A percentile compares a stretch with the other conserved stretches of the same genome.
Evolutionary conservation across 192 early-diverging fungal genomes (phyloP).

Genomic region (Umbelopsis ramanniana): DNA sequence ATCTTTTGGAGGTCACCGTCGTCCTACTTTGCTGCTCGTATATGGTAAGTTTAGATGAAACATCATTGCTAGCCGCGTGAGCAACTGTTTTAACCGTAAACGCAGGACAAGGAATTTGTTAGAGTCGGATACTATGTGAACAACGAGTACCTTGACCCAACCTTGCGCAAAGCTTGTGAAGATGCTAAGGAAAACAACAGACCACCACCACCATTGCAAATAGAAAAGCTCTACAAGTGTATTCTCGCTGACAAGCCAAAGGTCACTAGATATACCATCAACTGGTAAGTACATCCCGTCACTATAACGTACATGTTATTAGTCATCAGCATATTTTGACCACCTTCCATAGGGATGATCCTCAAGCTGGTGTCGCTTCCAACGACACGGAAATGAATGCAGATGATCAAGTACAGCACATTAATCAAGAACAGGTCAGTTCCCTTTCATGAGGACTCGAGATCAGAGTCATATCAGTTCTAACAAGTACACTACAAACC

Average conservation of each 20-base stretch:
- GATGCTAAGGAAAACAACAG: constrained; percentile 66
- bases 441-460: background rate
- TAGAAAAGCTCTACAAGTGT: constrained; percentile 81
- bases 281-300: constrained; percentile 31
- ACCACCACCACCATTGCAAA: constrained; percentile 71
- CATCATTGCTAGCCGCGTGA: background rate
- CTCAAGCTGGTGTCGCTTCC: constrained; percentile 11
- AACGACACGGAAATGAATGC: constrained; percentile 6
- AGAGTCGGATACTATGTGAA: constrained; percentile 98
- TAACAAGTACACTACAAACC: background rate
- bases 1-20: constrained; percentile 89
- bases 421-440: constrained; percentile 4
- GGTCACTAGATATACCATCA: constrained; percentile 68
- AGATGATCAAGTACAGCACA: background rate
- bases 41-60: constrained; percentile 11
- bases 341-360: background rate
- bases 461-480: too few relatives aligned
- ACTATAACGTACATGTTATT: background rate
- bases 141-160: constrained; percentile 85
- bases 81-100: background rate
- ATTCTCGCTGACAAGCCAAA: constrained; percentile 95
- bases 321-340: background rate
- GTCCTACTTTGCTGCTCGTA: constrained; percentile 91
- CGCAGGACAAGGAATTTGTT: constrained; percentile 87
- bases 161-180: constrained; percentile 41